phyloP scores from a whole-genome alignment of 306 rosid species.

The Gynostemma pentaphyllum region DNA sequence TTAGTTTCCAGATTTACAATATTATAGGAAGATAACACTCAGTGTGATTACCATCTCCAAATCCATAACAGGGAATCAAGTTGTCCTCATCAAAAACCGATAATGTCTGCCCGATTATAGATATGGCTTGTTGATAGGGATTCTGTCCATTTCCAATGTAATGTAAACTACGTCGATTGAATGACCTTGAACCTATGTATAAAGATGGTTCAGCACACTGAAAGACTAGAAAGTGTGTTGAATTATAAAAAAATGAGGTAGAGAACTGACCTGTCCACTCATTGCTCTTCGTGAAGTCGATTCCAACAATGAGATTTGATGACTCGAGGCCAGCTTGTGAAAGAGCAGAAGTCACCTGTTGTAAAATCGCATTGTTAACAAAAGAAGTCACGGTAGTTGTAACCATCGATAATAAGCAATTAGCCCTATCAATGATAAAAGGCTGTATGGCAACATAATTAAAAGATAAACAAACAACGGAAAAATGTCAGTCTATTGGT shows the following conservation, averaged over 20 bases:
- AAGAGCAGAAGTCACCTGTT: constrained; percentile 76
- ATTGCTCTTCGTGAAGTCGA: constrained; percentile 92
- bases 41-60: constrained; percentile 64
- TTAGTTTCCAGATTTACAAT: background rate
- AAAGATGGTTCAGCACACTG: background rate
- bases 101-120: constrained; percentile 73
- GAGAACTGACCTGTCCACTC: constrained; percentile 75
- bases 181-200: constrained; percentile 54
- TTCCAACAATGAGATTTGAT: constrained; percentile 81
- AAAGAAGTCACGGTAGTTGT: background rate
- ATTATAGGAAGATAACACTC: background rate
- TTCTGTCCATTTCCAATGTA: constrained; percentile 52
- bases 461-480: background rate
- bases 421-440: too few relatives aligned
- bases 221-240: background rate
- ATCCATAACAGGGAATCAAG: constrained; percentile 84
- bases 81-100: constrained; percentile 73
- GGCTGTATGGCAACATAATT: background rate
- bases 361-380: constrained; percentile 6
- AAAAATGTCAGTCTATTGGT: background rate
- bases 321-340: constrained; percentile 83
- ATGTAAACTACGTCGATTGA: constrained; percentile 74
- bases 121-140: constrained; percentile 79
- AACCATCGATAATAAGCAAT: too few relatives aligned
- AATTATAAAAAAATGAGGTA: background rate